phyloP scores from a whole-genome alignment of 148 eudicot species.

The Vaccinium vitisidaea region DNA sequence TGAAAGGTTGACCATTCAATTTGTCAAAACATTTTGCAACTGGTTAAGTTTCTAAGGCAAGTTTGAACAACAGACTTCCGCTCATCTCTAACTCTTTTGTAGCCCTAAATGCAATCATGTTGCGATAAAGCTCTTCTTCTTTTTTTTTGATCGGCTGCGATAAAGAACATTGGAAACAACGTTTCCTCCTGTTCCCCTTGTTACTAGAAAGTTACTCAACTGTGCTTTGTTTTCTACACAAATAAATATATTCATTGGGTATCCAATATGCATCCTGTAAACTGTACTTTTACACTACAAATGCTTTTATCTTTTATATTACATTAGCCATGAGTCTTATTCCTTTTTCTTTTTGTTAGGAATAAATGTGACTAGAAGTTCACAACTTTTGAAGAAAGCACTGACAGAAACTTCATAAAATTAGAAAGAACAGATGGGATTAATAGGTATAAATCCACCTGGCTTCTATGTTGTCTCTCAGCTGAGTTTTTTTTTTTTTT shows the following conservation, averaged over 20 bases:
- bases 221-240: not conserved
- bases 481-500: not conserved
- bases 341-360: not conserved
- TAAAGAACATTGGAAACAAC: not conserved
- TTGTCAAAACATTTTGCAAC: not conserved
- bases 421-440: not conserved
- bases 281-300: not conserved
- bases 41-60: constrained; percentile 1
- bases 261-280: not conserved
- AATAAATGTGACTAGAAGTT: not conserved
- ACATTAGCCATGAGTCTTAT: not conserved
- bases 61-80: not conserved
- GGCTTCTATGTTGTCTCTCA: not conserved
- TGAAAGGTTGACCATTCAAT: not conserved
- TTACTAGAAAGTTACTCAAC: not conserved
- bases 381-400: not conserved
- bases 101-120: not conserved
- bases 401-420: not conserved
- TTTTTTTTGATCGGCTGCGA: too few species aligned
- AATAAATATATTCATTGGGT: not conserved
- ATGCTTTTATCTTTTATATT: not conserved
- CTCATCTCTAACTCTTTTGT: not conserved
- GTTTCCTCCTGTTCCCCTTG: not conserved
- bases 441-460: not conserved
- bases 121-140: not conserved